Evolutionary conservation across 2,329 filamentous ascomycete species (phyloP).

Genomic region (Fusarium albosuccineum): DNA sequence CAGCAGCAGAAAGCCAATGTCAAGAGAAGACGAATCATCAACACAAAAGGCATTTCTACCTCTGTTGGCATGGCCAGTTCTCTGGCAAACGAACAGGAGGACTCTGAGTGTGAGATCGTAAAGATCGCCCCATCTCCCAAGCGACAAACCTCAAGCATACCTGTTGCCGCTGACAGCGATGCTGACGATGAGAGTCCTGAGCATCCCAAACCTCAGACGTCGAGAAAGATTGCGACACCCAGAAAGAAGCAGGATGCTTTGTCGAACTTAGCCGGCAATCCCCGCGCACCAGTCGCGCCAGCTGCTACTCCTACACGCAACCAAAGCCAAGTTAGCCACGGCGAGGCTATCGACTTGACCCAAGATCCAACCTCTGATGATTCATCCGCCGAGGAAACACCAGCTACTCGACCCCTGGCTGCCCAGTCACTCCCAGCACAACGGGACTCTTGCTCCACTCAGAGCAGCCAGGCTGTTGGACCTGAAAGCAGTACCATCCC

Average conservation of each 20-base stretch:
- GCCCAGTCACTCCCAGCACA: not conserved
- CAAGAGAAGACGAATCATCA: constrained; percentile 32
- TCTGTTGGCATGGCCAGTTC: not conserved
- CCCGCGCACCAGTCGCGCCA: not conserved
- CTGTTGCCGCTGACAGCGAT: constrained; percentile 7
- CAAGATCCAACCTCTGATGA: constrained; percentile 22
- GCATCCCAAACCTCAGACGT: not conserved
- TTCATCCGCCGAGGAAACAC: constrained; percentile 18
- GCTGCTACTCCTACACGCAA: not conserved
- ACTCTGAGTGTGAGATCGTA: constrained; percentile 24
- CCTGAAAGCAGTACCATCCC: not conserved
- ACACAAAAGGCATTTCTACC: not conserved
- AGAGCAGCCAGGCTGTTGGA: not conserved
- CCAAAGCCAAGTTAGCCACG: not conserved
- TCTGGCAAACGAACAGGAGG: not conserved
- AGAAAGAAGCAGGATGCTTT: not conserved
- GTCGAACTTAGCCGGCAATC: not conserved
- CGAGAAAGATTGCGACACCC: constrained; percentile 7
- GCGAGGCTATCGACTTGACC: constrained; percentile 23
- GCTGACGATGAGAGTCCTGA: constrained; percentile 12
- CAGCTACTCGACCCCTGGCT: not conserved
- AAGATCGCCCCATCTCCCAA: constrained; percentile 13
- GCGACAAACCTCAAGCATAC: not conserved
- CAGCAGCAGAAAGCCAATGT: constrained; percentile 1
- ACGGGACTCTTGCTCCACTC: not conserved